phyloP scores from a whole-genome alignment of 2,329 filamentous ascomycete genomes.

The Clarireedia hainanense region DNA sequence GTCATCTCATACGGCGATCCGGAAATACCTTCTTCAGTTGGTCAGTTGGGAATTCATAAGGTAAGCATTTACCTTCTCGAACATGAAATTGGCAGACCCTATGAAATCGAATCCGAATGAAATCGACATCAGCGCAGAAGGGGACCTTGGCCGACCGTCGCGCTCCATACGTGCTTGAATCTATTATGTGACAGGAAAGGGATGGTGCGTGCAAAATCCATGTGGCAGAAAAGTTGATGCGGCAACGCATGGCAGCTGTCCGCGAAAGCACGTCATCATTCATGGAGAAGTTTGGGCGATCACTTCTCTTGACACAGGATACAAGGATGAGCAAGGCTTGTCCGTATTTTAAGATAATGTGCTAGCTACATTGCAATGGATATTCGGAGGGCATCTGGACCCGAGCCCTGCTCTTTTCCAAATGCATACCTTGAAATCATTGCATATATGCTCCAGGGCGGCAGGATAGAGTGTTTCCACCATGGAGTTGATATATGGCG shows the following conservation, averaged over 20 bases:
- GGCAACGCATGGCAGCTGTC: conserved; percentile 3
- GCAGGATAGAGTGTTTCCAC: too few species aligned
- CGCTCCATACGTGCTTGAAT: not conserved
- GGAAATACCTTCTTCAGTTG: conserved; percentile 21
- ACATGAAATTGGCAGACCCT: conserved; percentile 18
- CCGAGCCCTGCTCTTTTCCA: not conserved
- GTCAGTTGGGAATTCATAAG: conserved; percentile 19
- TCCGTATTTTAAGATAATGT: not conserved
- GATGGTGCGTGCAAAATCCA: not conserved
- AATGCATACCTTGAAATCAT: not conserved
- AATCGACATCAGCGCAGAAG: not conserved
- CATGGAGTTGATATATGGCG: too few species aligned
- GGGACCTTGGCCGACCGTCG: not conserved
- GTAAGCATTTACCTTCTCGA: conserved; percentile 18
- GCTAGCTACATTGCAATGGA: not conserved
- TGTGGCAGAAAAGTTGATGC: not conserved
- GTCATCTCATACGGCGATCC: conserved; percentile 19
- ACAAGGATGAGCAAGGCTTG: conserved; percentile 5
- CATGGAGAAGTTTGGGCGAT: too few species aligned
- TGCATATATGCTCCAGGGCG: too few species aligned
- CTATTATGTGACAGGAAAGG: not conserved
- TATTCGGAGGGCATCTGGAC: not conserved
- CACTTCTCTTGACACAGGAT: not conserved
- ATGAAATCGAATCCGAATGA: not conserved
- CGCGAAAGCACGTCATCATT: not conserved